phyloP scores from a whole-genome alignment of 2,329 filamentous ascomycete species.

The Plenodomus lindquistii region DNA sequence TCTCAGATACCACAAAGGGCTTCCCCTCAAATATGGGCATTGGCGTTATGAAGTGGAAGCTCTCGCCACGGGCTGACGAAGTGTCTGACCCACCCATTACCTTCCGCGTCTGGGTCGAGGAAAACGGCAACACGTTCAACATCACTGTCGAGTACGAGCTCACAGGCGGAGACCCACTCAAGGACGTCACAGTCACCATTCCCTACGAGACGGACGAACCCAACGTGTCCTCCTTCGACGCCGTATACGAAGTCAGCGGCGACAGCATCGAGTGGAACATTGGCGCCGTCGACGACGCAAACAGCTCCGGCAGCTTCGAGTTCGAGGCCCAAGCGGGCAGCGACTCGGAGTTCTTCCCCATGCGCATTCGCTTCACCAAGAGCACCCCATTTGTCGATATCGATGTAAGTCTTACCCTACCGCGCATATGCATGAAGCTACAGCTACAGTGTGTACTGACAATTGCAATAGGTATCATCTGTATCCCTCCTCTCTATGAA shows the following conservation, averaged over 20 bases:
- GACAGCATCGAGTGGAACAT: slow-evolving; percentile 95
- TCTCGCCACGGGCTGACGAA: slow-evolving; percentile 79
- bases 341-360: slow-evolving; percentile 97
- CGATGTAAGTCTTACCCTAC: slow-evolving; percentile 68
- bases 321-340: slow-evolving; percentile 88
- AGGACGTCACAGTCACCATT: slow-evolving; percentile 84
- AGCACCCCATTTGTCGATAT: slow-evolving; percentile 85
- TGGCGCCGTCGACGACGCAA: slow-evolving; percentile 80
- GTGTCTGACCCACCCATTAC: slow-evolving; percentile 83
- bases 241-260: slow-evolving; percentile 89
- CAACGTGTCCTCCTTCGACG: slow-evolving; percentile 88
- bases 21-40: slow-evolving; percentile 96
- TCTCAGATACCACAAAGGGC: slow-evolving; percentile 82
- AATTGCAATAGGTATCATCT: slow-evolving; percentile 60
- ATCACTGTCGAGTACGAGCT: slow-evolving; percentile 96
- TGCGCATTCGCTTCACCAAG: slow-evolving; percentile 89
- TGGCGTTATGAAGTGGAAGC: slow-evolving; percentile 90
- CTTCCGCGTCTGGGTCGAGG: slow-evolving; percentile 98
- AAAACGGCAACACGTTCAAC: slow-evolving; percentile 78
- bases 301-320: slow-evolving; percentile 85
- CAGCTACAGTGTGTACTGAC: slow-evolving; percentile 24
- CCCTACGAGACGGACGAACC: slow-evolving; percentile 86
- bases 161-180: slow-evolving; percentile 75
- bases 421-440: not conserved
- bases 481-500: slow-evolving; percentile 74